Evolutionary conservation across 768 basidiomycete species (phyloP).

Genomic region (Sistotremastrum niveocremeum): DNA sequence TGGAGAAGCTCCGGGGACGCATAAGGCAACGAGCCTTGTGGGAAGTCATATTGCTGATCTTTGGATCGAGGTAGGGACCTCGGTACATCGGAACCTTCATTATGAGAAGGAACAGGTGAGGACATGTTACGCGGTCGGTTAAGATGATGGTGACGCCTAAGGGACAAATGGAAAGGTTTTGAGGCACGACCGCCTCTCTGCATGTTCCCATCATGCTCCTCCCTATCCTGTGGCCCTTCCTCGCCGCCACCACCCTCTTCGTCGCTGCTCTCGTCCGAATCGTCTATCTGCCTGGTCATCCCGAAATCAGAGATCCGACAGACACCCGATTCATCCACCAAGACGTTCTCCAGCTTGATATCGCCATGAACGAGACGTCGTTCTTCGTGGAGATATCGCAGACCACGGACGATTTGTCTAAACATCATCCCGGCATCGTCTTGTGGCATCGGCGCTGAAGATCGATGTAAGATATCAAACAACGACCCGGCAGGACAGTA

Average conservation of each 20-base stretch:
- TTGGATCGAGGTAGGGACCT: constrained; percentile 14
- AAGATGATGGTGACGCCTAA: constrained; percentile 25
- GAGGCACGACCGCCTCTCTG: background rate
- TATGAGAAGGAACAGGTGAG: background rate
- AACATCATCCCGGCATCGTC: constrained; percentile 81
- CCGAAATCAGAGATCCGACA: constrained; percentile 83
- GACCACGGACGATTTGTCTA: constrained; percentile 68
- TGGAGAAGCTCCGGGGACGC: constrained; percentile 79
- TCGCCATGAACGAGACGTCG: constrained; percentile 80
- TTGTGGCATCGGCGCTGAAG: constrained; percentile 50
- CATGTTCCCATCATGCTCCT: constrained; percentile 5
- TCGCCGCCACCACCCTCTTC: constrained; percentile 24
- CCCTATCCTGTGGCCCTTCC: constrained; percentile 11
- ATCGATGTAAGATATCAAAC: constrained; percentile 66
- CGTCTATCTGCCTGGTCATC: constrained; percentile 54
- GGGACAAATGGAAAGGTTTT: constrained; percentile 20
- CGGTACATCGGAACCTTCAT: constrained; percentile 1
- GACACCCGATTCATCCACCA: constrained; percentile 80
- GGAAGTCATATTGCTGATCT: constrained; percentile 29
- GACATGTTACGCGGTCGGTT: constrained; percentile 25
- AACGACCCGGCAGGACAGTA: constrained; percentile 78
- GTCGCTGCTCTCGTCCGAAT: constrained; percentile 21
- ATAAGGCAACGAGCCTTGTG: constrained; percentile 82
- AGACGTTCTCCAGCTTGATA: constrained; percentile 93
- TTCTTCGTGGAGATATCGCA: constrained; percentile 71